phyloP scores from a whole-genome alignment of 306 rosid species.

The Abrus precatorius region DNA sequence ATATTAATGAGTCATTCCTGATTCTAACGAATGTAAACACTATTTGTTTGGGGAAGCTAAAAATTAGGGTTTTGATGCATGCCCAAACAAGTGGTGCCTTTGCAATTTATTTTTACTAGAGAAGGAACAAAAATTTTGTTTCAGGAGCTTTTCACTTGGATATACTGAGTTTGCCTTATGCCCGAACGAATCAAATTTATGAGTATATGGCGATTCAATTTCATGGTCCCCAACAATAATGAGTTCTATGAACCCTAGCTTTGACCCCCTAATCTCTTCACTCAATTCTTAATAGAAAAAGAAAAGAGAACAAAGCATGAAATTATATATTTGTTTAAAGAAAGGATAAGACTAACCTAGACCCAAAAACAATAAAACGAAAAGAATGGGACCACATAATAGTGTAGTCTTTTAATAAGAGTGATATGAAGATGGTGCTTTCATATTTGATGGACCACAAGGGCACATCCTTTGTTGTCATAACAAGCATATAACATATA shows the following conservation, averaged over 20 bases:
- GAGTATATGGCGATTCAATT: slow-evolving; percentile 13
- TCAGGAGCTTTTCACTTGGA: neutral
- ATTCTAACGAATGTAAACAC: neutral
- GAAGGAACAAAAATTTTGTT: slow-evolving; percentile 32
- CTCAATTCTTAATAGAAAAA: slow-evolving; percentile 6
- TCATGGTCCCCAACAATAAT: slow-evolving; percentile 41
- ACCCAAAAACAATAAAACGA: neutral
- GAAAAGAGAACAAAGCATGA: slow-evolving; percentile 8
- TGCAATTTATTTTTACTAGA: slow-evolving; percentile 27
- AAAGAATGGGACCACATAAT: slow-evolving; percentile 48
- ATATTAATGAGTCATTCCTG: neutral
- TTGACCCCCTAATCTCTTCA: slow-evolving; percentile 36
- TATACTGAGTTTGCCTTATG: slow-evolving; percentile 29
- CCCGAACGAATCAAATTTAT: slow-evolving; percentile 33
- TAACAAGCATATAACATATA: slow-evolving; percentile 45
- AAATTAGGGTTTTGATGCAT: slow-evolving; percentile 41
- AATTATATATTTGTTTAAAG: slow-evolving; percentile 30
- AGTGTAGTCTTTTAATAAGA: slow-evolving; percentile 44
- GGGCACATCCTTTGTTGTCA: slow-evolving; percentile 44
- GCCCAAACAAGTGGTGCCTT: slow-evolving; percentile 12
- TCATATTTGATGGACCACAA: slow-evolving; percentile 53
- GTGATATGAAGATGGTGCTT: slow-evolving; percentile 21
- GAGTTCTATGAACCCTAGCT: slow-evolving; percentile 30
- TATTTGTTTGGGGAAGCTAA: neutral
- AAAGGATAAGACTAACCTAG: slow-evolving; percentile 39